Conservation (phyloP, 129 eudicot genomes). For the Cynara cardunculus region DNA sequence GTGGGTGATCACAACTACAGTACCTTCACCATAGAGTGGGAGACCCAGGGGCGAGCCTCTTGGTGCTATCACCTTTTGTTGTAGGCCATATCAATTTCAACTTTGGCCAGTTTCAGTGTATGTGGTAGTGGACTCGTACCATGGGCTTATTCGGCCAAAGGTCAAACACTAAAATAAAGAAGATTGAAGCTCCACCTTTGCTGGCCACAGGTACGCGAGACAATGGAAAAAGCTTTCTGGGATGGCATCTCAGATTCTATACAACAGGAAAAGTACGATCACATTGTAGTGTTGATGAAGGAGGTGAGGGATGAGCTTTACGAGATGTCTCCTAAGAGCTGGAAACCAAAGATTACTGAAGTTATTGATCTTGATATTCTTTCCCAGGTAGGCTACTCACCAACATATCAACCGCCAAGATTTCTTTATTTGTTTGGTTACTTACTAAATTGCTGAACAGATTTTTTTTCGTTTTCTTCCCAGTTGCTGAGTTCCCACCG, state of each 20-base stretch:
- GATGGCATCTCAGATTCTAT: slow-evolving; percentile 62
- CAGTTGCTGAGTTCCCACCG: slow-evolving; percentile 58
- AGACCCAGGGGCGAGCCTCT: not conserved
- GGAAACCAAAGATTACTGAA: slow-evolving; percentile 67
- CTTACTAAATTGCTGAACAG: not conserved
- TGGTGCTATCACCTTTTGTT: not conserved
- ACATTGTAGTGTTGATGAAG: slow-evolving; percentile 57
- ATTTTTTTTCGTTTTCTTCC: not conserved
- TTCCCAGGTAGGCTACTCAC: slow-evolving; percentile 44
- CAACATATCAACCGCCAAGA: not conserved
- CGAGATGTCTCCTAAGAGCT: slow-evolving; percentile 64
- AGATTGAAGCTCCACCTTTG: not conserved
- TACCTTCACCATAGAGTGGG: not conserved
- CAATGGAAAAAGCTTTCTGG: slow-evolving; percentile 91
- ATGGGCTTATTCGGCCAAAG: not conserved
- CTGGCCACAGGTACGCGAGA: slow-evolving; percentile 52
- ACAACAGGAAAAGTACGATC: slow-evolving; percentile 56
- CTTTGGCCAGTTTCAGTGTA: no score
- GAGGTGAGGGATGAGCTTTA: slow-evolving; percentile 80
- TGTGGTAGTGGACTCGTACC: not conserved
- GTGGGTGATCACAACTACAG: no score
- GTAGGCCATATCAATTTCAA: no score
- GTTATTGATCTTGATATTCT: slow-evolving; percentile 75
- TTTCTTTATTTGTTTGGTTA: not conserved
- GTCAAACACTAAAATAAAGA: not conserved